Base-by-base conservation (phyloP, 768 basidiomycete genomes). In the Mycena crocata region DNA sequence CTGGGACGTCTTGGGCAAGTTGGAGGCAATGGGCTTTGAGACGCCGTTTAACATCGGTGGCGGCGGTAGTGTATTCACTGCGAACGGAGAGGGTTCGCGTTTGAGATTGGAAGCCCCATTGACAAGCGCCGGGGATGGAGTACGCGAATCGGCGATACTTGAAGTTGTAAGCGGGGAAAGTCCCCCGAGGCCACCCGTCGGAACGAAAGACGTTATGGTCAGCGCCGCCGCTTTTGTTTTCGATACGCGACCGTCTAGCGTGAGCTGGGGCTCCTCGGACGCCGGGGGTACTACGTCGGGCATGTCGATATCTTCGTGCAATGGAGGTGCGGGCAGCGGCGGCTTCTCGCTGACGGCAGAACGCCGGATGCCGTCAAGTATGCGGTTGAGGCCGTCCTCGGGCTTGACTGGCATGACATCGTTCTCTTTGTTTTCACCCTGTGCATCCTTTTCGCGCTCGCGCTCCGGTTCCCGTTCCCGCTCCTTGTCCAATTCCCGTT, bases 391-490 rank as follows among this genome's bases (percentile, higher is more conserved):
- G 23, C 60, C 60, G 21, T 70, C 68, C 59, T 67, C 66, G 15
- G 50, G 10, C 46, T 61, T 56, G n/a, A n/a, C 34, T 0, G 42
- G 35, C 6, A 59, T 44, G 39, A 48, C 63, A 31, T 45, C 61
- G 35, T 66, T 63, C 61, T 70, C 64, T 57, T 70, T 65, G 37
- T 62, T 45, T 23, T 51, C 55, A 7, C 46, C 64, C 56, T 32
- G 62, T n/a, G 40, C 34, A 28, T 52, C 62, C 57, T 63, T 49
- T 42, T 67, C 61, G 35, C 46, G 39, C 23, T 57, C 48, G 1
- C 45, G 44, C 57, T 50, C 48, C 39, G 4, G 39, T 21, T 54
- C 51, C 44, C 26, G 30, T 34, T 60, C 57, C 15, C 50, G 61
- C 42, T 46, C 42, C 42, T 64, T 42, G 17, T 42, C 40, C 40